Base-by-base conservation (phyloP, 1,284 basidiomycete species). In the Fomitiporia mediterranea region DNA sequence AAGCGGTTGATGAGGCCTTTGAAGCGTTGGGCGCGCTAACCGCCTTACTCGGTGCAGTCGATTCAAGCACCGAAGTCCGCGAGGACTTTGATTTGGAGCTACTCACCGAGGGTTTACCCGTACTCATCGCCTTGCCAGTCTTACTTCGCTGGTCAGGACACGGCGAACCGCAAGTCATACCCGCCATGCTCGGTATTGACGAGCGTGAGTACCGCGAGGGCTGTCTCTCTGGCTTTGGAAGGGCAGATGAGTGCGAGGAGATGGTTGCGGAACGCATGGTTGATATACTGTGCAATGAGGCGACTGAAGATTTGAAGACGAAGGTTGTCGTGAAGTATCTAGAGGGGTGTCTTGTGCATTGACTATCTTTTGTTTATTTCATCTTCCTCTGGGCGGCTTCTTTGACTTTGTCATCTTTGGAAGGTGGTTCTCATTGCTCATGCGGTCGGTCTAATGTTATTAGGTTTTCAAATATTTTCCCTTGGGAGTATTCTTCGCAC, bases 1-100 rank as follows among this genome's bases (percentile, higher is more conserved):
- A 91, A 65, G 89, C 85, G 2, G 86, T 90, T 3, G 81, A 86
- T 48, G 89, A 90, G 64, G 89, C 85, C 0, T 83, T 84, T 63
- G 78, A 78, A 53, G 82, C 82, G 6, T 70, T 91, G 27, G 71
- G 74, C 60, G 76, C 80, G 17, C 69, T 90, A 19, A 72, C 72
- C 9, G 72, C 75, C 11, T 72, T 89, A 25, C 70, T 87, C n/a
- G 81, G 85, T 59, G 72, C 74, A 9, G 71, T 75, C 17, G 72
- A 75, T 55, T 8, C 59, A 30, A 21, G 57, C 56, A 15, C 54
- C 55, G 56, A 61, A 70, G 15, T 70, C 70, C 25, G 67, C 67
- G 42, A 74, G 80, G 74, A 77, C 48, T 61, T 64, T n/a, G 70
- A 73, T 53, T 60, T 74, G 30, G 67, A 68, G 7, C 58, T 62